Evolutionary conservation across 306 rosid species (phyloP), one percentile per base, ranked within the genome.

Genomic region (Prunus armeniaca): DNA sequence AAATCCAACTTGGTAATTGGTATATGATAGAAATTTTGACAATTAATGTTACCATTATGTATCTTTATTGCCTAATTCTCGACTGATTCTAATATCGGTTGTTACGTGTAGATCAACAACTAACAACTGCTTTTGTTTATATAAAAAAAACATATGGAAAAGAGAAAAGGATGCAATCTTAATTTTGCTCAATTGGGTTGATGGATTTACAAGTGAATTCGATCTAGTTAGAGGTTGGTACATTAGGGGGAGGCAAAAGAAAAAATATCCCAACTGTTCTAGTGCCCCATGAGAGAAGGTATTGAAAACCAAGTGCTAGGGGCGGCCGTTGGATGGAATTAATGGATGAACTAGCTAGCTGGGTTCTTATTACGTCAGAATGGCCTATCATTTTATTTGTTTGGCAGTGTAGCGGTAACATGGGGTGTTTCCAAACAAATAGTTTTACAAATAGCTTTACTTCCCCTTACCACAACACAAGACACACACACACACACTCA

Each of bases 331-430:
- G 58, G 73, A 74, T 71, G 66, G 76, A 27, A 71, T 63, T 63
- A 12, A 63, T 63, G 67, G 30, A 30, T 38, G 5, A 6, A 32
- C 28, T 63, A 41, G 70, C 60, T 62, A 25, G 28, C 75, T 5
- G 55, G 72, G 30, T 22, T 67, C 30, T 75, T 50, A 67, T 47
- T 50, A 79, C 78, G 77, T 79, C 86, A 75, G 32, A 52, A 4
- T 22, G 78, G 0, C 88, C 90, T 85, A 79, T 84, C 73, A 80
- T 74, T 79, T 82, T 80, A 83, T 87, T 86, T 87, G 85, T 85
- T 86, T 85, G 85, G 82, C 81, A 86, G 82, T 81, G 80, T 34
- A 82, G 90, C 80, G 86, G 87, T 87, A 89, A 89, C 89, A 89
- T 87, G 90, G 88, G 82, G 70, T 89, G 90, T 86, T 15, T 75